phyloP scores from a whole-genome alignment of 108 stramenopile species.

The Craspedostauros australis region DNA sequence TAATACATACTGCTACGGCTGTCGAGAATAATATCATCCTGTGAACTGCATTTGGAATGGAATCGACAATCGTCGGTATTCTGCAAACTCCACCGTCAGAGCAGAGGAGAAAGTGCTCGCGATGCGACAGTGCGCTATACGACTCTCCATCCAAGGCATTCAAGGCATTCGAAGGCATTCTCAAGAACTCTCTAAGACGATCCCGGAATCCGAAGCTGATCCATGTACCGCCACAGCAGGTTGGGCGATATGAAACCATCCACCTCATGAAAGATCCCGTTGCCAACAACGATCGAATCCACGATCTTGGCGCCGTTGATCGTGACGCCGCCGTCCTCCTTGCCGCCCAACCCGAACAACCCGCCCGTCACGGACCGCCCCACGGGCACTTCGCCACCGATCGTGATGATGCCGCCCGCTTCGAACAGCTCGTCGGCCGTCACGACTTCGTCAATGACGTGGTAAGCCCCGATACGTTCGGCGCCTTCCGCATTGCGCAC shows the following conservation, averaged over 20 bases:
- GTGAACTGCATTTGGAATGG: no score
- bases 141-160: no score
- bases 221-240: conserved; percentile 62
- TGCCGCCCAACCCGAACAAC: conserved; percentile 60
- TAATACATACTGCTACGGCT: no score
- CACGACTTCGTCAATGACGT: conserved; percentile 64
- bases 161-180: no score
- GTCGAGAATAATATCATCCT: no score
- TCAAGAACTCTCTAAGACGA: no score
- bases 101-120: no score
- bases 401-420: conserved; percentile 53
- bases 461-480: conserved; percentile 57
- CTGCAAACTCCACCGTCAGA: no score
- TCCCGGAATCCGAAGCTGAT: conserved; percentile 67
- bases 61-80: no score
- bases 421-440: conserved; percentile 48
- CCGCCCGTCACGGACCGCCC: conserved; percentile 54
- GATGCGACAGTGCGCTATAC: no score
- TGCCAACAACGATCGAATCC: conserved; percentile 29
- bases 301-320: conserved; percentile 49
- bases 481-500: conserved; percentile 54
- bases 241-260: conserved; percentile 56
- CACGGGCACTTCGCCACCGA: conserved; percentile 58
- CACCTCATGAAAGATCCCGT: conserved; percentile 57
- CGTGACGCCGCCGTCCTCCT: conserved; percentile 61